phyloP scores from a whole-genome alignment of 2,329 filamentous ascomycete genomes.

The Colletotrichum tanaceti region DNA sequence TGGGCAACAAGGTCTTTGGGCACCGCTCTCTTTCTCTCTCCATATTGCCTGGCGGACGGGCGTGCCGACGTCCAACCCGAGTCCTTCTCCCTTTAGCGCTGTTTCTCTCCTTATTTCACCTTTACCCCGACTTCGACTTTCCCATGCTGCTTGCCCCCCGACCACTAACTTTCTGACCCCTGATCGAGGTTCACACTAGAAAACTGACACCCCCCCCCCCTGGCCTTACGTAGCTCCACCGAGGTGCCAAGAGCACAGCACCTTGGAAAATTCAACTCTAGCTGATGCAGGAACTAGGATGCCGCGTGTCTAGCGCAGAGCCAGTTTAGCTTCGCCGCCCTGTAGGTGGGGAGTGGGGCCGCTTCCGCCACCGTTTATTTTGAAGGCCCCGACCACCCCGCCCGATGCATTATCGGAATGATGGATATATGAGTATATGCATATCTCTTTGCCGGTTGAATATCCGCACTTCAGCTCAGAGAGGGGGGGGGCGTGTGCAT shows the following conservation, averaged over 20 bases:
- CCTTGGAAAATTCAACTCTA: conserved; percentile 31
- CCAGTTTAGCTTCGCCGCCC: conserved; percentile 7
- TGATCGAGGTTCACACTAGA: background rate
- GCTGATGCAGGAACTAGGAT: conserved; percentile 41
- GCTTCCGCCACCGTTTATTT: conserved; percentile 13
- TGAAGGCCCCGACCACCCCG: background rate
- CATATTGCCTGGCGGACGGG: background rate
- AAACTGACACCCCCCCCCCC: background rate
- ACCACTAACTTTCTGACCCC: conserved; percentile 3
- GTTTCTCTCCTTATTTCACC: conserved; percentile 1
- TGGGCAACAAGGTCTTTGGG: background rate
- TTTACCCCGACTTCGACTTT: background rate
- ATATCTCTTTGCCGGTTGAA: conserved; percentile 12
- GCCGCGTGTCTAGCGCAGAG: conserved; percentile 30
- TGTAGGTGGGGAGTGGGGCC: conserved; percentile 25
- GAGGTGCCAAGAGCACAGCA: conserved; percentile 29
- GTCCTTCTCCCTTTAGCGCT: background rate
- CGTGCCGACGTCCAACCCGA: background rate
- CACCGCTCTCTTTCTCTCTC: too few relatives aligned
- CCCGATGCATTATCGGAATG: conserved; percentile 5
- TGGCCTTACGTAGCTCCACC: background rate
- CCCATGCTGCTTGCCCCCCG: conserved; percentile 2
- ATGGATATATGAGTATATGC: conserved; percentile 17
- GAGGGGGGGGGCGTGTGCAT: conserved; percentile 20
- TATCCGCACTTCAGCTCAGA: conserved; percentile 4